Evolutionary conservation across 2,329 filamentous ascomycete genomes (phyloP).

Genomic region (Ophiocordyceps australis): DNA sequence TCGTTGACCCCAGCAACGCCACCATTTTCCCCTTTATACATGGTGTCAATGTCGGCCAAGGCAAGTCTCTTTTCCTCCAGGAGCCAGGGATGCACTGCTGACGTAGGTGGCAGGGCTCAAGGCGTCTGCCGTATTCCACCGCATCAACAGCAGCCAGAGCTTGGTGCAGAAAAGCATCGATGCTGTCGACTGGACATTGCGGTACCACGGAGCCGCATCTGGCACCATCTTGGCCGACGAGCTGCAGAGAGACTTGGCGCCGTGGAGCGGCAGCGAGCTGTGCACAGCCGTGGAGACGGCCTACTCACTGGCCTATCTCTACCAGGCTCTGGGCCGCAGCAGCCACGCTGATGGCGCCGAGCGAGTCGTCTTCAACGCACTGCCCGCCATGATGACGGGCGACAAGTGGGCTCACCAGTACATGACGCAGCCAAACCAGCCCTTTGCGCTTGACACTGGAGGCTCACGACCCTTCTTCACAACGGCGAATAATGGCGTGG

Average conservation of each 20-base stretch:
- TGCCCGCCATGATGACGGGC: slow-evolving; percentile 29
- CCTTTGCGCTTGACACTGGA: slow-evolving; percentile 24
- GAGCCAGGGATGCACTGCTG: background rate
- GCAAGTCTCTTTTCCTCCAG: slow-evolving; percentile 7
- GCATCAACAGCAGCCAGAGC: slow-evolving; percentile 16
- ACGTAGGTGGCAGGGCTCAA: slow-evolving; percentile 14
- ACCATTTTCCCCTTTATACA: slow-evolving; percentile 15
- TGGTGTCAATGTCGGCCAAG: slow-evolving; percentile 24
- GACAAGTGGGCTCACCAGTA: slow-evolving; percentile 40
- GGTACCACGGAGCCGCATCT: slow-evolving; percentile 19
- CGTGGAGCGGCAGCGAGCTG: slow-evolving; percentile 16
- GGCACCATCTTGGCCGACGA: slow-evolving; percentile 23
- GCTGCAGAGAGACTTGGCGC: slow-evolving; percentile 16
- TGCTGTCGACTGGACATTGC: slow-evolving; percentile 16
- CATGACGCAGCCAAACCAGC: slow-evolving; percentile 32
- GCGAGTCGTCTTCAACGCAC: slow-evolving; percentile 32
- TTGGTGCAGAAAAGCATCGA: slow-evolving; percentile 16
- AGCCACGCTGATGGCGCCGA: slow-evolving; percentile 31
- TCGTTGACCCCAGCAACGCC: slow-evolving; percentile 4
- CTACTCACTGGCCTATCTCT: slow-evolving; percentile 14
- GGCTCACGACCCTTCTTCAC: slow-evolving; percentile 18
- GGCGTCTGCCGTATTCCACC: slow-evolving; percentile 19
- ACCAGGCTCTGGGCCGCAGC: slow-evolving; percentile 12
- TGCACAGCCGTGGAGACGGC: slow-evolving; percentile 15
- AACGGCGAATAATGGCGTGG: slow-evolving; percentile 20